These are phyloP conservation scores for Ophiostoma australiae DNA, from an alignment of 2,329 filamentous ascomycete species.

Conservation along the genomic window DNA sequence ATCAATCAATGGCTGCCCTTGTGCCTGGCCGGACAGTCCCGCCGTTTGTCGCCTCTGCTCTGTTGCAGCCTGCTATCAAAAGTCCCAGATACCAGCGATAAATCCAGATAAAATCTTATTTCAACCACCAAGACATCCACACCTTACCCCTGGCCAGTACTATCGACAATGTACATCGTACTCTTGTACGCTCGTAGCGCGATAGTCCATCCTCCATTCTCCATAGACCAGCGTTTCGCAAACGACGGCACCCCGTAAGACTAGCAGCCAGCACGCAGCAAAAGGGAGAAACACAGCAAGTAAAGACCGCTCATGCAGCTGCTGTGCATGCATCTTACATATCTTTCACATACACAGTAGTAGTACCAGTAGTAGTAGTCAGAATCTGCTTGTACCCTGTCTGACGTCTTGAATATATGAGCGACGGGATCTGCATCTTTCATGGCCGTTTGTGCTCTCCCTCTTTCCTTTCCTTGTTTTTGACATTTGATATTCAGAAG, in stretches of 20 bases:
- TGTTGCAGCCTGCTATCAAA: not conserved
- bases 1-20: no score
- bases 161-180: no score
- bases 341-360: no score
- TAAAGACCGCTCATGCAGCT: not conserved
- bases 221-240: not conserved
- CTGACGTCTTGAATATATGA: not conserved
- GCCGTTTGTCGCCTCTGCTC: not conserved
- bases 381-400: not conserved
- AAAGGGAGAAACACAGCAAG: not conserved
- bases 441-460: not conserved
- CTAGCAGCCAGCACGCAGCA: constrained; percentile 4
- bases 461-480: constrained; percentile 2
- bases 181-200: not conserved
- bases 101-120: not conserved
- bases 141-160: constrained; percentile 5
- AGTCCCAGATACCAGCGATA: not conserved
- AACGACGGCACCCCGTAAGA: not conserved
- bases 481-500: not conserved
- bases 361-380: no score
- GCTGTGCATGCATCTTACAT: not conserved
- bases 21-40: not conserved
- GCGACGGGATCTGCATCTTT: constrained; percentile 7
- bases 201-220: not conserved
- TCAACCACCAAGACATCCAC: not conserved